Conservation (phyloP, 306 rosid species). For the Abrus pulchellus region DNA sequence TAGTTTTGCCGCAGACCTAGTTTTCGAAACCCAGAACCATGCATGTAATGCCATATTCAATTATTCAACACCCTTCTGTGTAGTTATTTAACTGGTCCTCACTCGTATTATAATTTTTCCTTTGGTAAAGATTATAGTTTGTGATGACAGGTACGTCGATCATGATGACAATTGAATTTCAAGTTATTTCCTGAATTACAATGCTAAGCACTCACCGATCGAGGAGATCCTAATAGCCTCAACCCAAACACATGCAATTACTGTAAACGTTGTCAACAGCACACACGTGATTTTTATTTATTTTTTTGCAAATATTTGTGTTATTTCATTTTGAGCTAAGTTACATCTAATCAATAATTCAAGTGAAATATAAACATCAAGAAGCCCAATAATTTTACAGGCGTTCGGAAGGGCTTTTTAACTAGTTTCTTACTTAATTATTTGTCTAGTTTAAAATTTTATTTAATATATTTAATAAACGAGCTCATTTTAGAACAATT, state of each 20-base stretch:
- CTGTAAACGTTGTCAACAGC: neutral
- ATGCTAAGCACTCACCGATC: neutral
- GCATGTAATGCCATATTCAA: conserved; percentile 24
- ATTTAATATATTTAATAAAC: too few relatives aligned
- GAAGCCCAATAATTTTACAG: too few relatives aligned
- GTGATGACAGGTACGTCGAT: conserved; percentile 14
- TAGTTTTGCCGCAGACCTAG: conserved; percentile 39
- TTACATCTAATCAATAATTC: too few relatives aligned
- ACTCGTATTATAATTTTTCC: neutral
- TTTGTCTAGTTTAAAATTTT: too few relatives aligned
- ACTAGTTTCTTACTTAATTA: too few relatives aligned
- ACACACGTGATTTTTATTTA: too few relatives aligned
- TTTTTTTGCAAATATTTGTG: too few relatives aligned
- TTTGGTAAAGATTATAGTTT: conserved; percentile 5
- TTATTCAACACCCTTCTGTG: conserved; percentile 14
- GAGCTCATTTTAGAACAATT: too few relatives aligned
- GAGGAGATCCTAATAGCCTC: neutral
- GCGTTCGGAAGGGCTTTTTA: too few relatives aligned
- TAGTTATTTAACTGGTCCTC: conserved; percentile 14
- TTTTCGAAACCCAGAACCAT: conserved; percentile 10
- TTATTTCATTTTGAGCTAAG: too few relatives aligned
- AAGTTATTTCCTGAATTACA: neutral
- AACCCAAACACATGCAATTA: neutral
- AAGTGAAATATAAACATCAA: too few relatives aligned
- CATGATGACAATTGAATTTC: neutral